These are phyloP conservation scores for Camellia sinensis DNA, from an alignment of 148 eudicot species.

Conservation along the genomic window DNA sequence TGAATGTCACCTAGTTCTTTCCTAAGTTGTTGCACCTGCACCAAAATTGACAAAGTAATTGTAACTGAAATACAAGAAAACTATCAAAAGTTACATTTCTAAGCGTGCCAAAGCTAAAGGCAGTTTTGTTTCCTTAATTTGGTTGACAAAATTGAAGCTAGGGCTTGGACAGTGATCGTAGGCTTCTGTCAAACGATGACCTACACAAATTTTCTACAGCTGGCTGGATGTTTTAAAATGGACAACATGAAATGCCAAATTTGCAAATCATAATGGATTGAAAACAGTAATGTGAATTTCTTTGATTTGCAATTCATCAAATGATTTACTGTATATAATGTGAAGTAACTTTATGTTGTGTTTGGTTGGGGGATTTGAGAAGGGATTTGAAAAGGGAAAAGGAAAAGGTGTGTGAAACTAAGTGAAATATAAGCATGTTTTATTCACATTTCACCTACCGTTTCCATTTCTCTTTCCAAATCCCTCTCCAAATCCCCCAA, in stretches of 20 bases:
- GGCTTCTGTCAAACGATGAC: background rate
- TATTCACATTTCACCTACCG: no score
- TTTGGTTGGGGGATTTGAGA: no score
- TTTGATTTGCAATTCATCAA: background rate
- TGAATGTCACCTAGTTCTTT: slow-evolving; percentile 8
- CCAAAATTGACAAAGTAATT: background rate
- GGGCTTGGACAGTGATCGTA: background rate
- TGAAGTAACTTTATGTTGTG: slow-evolving; percentile 34
- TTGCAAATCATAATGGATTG: background rate
- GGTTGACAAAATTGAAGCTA: background rate
- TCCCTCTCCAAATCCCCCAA: no score
- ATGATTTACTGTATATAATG: background rate
- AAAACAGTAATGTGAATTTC: background rate
- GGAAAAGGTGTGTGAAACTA: no score
- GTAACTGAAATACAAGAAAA: background rate
- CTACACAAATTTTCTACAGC: no score
- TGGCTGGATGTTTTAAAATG: background rate
- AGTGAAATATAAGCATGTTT: no score
- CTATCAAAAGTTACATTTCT: background rate
- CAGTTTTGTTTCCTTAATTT: background rate
- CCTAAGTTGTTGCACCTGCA: slow-evolving; percentile 16
- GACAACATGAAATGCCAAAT: background rate
- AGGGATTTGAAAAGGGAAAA: no score
- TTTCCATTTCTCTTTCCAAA: no score
- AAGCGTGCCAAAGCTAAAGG: background rate